Conservation (phyloP, 2,329 filamentous ascomycete species). For the Fusarium sp. region DNA sequence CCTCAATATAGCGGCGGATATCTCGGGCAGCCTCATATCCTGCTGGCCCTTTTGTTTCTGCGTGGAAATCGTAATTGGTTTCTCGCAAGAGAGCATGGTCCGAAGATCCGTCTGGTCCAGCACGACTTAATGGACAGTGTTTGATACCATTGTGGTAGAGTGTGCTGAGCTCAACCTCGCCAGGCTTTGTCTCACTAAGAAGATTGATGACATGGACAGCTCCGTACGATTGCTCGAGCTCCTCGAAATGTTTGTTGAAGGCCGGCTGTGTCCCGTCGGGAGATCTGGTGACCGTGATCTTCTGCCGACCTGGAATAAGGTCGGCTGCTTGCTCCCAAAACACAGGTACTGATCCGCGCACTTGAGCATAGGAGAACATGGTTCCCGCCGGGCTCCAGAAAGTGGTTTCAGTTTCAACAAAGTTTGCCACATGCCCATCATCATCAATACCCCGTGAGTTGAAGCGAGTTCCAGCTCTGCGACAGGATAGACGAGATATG, state of each 20-base stretch:
- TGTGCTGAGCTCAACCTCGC: constrained; percentile 83
- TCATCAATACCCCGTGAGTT: constrained; percentile 98
- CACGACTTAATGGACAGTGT: constrained; percentile 75
- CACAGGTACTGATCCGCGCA: constrained; percentile 90
- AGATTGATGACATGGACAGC: constrained; percentile 93
- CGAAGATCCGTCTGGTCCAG: constrained; percentile 61
- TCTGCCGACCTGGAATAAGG: constrained; percentile 90
- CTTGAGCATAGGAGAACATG: constrained; percentile 92
- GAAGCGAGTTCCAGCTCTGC: constrained; percentile 92
- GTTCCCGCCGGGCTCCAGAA: constrained; percentile 83
- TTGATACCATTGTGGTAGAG: constrained; percentile 82
- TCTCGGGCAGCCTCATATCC: constrained; percentile 92
- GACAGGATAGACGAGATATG: constrained; percentile 90
- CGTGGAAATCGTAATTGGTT: constrained; percentile 96
- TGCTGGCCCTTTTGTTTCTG: constrained; percentile 84
- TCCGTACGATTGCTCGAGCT: constrained; percentile 87
- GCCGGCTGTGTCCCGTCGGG: constrained; percentile 91
- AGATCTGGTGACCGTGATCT: constrained; percentile 90
- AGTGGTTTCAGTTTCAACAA: constrained; percentile 96
- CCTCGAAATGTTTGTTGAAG: constrained; percentile 93
- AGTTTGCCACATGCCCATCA: constrained; percentile 96
- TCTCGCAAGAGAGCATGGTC: constrained; percentile 81
- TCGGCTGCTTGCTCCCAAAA: constrained; percentile 97
- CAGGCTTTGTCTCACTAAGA: constrained; percentile 87
- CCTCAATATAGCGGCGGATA: constrained; percentile 80